phyloP scores from a whole-genome alignment of 106 monocot species.

The Allium cepa region DNA sequence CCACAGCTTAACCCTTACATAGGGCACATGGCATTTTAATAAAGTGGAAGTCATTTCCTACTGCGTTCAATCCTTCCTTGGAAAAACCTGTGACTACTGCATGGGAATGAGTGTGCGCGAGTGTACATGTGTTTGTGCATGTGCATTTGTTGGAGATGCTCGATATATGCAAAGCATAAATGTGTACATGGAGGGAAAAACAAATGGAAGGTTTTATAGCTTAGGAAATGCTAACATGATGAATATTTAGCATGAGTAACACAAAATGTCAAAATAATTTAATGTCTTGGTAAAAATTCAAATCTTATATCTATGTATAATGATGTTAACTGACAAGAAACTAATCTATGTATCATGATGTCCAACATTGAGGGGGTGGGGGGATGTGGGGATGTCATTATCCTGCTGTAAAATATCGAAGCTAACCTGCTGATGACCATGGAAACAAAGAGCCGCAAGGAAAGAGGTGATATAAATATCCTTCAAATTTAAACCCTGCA shows the following conservation, averaged over 20 bases:
- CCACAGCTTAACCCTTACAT: too few relatives aligned
- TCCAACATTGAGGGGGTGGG: too few relatives aligned
- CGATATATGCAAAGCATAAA: too few relatives aligned
- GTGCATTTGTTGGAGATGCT: neutral
- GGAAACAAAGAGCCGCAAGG: constrained; percentile 66
- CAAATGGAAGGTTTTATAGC: too few relatives aligned
- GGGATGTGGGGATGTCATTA: too few relatives aligned
- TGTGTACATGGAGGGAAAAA: too few relatives aligned
- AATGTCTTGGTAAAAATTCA: neutral
- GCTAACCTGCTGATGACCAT: constrained; percentile 86
- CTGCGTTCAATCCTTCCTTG: too few relatives aligned
- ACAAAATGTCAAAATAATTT: neutral
- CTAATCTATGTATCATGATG: neutral
- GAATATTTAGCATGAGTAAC: neutral
- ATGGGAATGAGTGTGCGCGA: neutral
- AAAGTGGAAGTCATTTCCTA: too few relatives aligned
- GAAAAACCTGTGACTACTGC: too few relatives aligned
- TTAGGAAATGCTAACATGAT: too few relatives aligned
- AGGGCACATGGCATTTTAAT: too few relatives aligned
- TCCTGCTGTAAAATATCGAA: too few relatives aligned
- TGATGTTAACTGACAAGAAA: neutral
- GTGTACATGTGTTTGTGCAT: neutral
- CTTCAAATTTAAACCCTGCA: constrained; percentile 61
- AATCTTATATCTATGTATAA: neutral
- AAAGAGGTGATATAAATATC: constrained; percentile 56